Percentiles rank a stretch among this genome's conserved stretches.
Evolutionary conservation across 2,329 filamentous ascomycete genomes (phyloP).

Genomic region (Aureobasidium sp.): DNA sequence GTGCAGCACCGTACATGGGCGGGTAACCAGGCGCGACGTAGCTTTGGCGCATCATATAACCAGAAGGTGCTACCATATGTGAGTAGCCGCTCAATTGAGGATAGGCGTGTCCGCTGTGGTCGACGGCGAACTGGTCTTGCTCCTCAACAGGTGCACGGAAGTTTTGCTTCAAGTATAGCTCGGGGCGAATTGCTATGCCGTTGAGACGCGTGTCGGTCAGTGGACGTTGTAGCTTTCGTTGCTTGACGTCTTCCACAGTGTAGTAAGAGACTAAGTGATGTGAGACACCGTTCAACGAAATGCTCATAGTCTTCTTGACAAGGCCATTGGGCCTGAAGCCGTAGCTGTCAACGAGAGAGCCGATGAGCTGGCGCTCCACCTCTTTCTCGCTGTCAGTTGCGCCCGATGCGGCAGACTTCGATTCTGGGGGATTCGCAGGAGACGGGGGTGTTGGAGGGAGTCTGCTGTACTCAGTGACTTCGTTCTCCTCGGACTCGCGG

Average conservation of each 20-base stretch:
- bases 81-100: conserved; percentile 26
- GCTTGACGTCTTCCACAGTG: conserved; percentile 66
- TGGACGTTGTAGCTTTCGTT: conserved; percentile 50
- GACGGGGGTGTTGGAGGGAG: conserved; percentile 27
- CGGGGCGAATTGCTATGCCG: conserved; percentile 27
- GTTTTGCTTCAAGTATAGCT: conserved; percentile 32
- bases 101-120: conserved; percentile 25
- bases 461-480: conserved; percentile 18
- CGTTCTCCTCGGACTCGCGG: conserved; percentile 26
- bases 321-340: conserved; percentile 74
- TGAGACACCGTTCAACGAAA: conserved; percentile 62
- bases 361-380: conserved; percentile 56
- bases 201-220: conserved; percentile 40
- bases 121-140: conserved; percentile 28
- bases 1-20: conserved; percentile 22
- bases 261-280: conserved; percentile 91
- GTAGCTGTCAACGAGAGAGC: conserved; percentile 83
- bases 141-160: conserved; percentile 31
- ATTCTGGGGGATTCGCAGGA: conserved; percentile 24
- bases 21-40: conserved; percentile 23
- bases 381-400: conserved; percentile 29
- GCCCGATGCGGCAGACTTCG: conserved; percentile 19
- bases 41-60: conserved; percentile 24
- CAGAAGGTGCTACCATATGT: conserved; percentile 18
- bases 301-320: conserved; percentile 87